Percentiles rank a stretch among this genome's conserved stretches.
phyloP scores from a whole-genome alignment of 2,329 filamentous ascomycete genomes.

The Paramyrothecium roridum region DNA sequence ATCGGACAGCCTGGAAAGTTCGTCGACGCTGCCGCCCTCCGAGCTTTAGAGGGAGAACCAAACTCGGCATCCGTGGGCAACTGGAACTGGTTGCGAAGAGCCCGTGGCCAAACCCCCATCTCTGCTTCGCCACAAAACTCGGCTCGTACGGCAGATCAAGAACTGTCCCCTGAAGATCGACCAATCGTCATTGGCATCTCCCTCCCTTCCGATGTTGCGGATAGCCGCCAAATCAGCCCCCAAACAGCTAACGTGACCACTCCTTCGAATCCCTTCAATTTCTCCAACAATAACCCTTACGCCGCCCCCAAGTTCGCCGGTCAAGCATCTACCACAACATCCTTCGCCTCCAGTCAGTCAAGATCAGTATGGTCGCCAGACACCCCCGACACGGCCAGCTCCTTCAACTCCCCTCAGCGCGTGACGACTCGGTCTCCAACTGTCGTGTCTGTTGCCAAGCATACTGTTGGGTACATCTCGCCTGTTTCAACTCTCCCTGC shows the following conservation, averaged over 20 bases:
- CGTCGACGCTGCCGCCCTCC: conserved; percentile 56
- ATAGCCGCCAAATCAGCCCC: conserved; percentile 38
- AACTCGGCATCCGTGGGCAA: conserved; percentile 52
- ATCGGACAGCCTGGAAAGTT: conserved; percentile 40
- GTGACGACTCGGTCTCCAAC: not conserved
- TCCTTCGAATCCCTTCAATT: conserved; percentile 19
- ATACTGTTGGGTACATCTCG: conserved; percentile 37
- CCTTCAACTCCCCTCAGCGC: conserved; percentile 27
- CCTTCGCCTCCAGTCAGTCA: not conserved
- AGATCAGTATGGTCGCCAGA: conserved; percentile 60
- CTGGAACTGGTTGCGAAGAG: conserved; percentile 53
- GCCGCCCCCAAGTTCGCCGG: not conserved
- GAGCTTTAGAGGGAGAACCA: conserved; percentile 55
- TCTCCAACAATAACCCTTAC: not conserved
- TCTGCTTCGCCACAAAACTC: conserved; percentile 21
- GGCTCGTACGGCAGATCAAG: conserved; percentile 27
- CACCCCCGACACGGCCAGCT: conserved; percentile 48
- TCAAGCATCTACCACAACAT: conserved; percentile 3
- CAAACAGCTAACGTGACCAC: conserved; percentile 42
- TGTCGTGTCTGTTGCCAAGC: too few relatives aligned
- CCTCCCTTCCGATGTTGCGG: conserved; percentile 46
- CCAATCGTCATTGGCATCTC: conserved; percentile 72
- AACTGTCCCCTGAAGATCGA: conserved; percentile 66
- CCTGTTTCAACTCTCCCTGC: conserved; percentile 59
- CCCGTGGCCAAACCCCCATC: conserved; percentile 24